Evolutionary conservation across 106 monocot species (phyloP).

Genomic region (Amphibolis antarctica): DNA sequence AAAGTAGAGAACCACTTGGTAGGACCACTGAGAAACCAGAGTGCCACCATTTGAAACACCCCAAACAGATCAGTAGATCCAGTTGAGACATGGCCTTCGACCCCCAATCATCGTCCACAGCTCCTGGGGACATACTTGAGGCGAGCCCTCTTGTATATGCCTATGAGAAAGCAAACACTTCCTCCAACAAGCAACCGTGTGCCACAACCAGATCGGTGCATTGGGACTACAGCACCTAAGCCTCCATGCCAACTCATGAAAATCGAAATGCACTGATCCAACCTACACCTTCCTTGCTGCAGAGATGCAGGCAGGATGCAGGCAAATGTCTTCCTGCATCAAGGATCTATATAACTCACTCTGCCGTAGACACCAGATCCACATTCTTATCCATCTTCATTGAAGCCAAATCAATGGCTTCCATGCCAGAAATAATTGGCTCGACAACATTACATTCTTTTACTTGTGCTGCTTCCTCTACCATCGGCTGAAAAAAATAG

Average conservation of each 20-base stretch:
- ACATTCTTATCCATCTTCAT: not conserved
- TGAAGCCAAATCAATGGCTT: conserved; percentile 7
- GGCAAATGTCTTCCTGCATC: not conserved
- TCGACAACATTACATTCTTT: conserved; percentile 13
- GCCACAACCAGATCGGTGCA: not conserved
- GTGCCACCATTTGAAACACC: not conserved
- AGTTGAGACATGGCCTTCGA: not conserved
- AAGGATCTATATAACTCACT: not conserved
- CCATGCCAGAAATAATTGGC: conserved; percentile 8
- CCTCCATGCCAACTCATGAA: not conserved
- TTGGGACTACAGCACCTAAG: not conserved
- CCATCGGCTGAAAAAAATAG: conserved; percentile 20
- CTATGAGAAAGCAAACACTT: not conserved
- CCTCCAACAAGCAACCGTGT: not conserved
- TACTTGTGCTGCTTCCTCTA: conserved; percentile 12
- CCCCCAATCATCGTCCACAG: not conserved
- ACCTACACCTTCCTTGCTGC: not conserved
- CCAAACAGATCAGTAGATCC: not conserved
- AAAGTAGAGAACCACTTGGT: not conserved
- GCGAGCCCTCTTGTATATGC: not conserved
- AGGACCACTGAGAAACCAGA: not conserved
- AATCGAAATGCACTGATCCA: not conserved
- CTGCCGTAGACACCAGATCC: not conserved
- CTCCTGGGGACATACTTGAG: not conserved
- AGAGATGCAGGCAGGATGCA: not conserved